Base-by-base conservation (phyloP, 2,329 filamentous ascomycete species). In the Scortechinia acanthostroma region DNA sequence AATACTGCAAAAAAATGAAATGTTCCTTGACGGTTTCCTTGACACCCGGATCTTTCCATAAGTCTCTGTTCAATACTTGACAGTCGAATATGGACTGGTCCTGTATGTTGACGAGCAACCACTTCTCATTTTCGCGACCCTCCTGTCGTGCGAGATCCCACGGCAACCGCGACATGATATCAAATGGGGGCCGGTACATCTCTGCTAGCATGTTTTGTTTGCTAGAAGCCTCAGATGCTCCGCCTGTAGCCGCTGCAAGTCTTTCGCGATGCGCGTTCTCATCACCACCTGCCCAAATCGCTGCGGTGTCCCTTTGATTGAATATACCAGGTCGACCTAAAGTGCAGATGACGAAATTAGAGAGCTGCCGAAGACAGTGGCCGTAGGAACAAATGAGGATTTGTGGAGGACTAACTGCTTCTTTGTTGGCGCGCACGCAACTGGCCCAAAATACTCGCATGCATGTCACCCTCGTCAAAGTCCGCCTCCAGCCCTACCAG, bases 1-100 rank as follows among this genome's bases (percentile, higher is more conserved):
- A 81, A 67, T 93, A 97, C 58, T 98, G 93, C 55, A 98, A 69
- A 64, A 98, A 98, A 53, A 98, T 77, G 60, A 98, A 98, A 65
- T 94, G 91, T 59, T 96, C 91, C 55, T 78, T 78, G 22, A 98
- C 74, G 1, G 94, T 79, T n/a, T 87, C 80, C 54, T 77, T 80
- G 47, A 98, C 80, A 2, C 82, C 76, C 16, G 77, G 64, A 53
- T 96, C 86, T 65, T 96, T 96, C 93, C 93, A 98, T 45, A 97
- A 81, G 60, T 98, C 93, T 40, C 93, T 79, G 59, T 98, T 98
- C 16, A 98, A 71, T 2, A 88, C 77, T 61, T 98, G 93, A 62
- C 93, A 98, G 62, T 93, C 87, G 62, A 98, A 98, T 56, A 95
- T 83, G 25, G 87, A 87, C 52, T 88, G 80, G 59, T 98, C 91